phyloP scores from a whole-genome alignment of 495 filamentous ascomycete species.

The Neurospora africana region DNA sequence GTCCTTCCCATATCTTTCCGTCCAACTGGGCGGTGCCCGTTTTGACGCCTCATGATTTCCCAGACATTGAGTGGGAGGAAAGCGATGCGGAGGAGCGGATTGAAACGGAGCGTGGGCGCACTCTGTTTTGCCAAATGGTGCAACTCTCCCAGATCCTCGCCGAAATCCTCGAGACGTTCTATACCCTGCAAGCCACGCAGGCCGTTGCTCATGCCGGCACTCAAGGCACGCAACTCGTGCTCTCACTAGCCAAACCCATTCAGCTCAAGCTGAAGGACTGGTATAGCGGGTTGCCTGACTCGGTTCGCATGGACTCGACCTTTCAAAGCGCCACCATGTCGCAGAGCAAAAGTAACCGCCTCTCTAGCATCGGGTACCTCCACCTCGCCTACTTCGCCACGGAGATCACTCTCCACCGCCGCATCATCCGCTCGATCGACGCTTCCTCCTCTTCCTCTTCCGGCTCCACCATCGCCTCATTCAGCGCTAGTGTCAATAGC shows the following conservation, averaged over 20 bases:
- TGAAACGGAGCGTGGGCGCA: constrained; percentile 57
- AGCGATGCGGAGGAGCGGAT: constrained; percentile 46
- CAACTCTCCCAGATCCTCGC: constrained; percentile 63
- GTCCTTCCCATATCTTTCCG: constrained; percentile 71
- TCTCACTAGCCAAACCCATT: constrained; percentile 69
- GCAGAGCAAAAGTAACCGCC: constrained; percentile 19
- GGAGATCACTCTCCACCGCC: constrained; percentile 75
- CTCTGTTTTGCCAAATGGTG: constrained; percentile 64
- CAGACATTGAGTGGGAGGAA: constrained; percentile 49
- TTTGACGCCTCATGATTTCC: constrained; percentile 60
- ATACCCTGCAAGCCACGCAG: constrained; percentile 55
- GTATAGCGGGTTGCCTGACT: constrained; percentile 56
- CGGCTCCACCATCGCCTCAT: constrained; percentile 1
- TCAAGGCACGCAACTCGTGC: constrained; percentile 51
- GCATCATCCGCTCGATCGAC: constrained; percentile 64
- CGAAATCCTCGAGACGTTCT: constrained; percentile 71
- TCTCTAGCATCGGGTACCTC: constrained; percentile 59
- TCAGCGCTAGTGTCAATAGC: constrained; percentile 3
- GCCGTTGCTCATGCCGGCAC: constrained; percentile 36
- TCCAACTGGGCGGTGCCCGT: constrained; percentile 75
- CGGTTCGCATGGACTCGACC: constrained; percentile 56
- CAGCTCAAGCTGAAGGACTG: constrained; percentile 77
- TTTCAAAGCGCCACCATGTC: constrained; percentile 24
- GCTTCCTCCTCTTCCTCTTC: constrained; percentile 22
- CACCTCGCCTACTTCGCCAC: constrained; percentile 78